A percentile compares a stretch with the other conserved stretches of the same genome.
These are phyloP conservation scores for Zasmidium angulare DNA, from an alignment of 2,329 filamentous ascomycete genomes.

Conservation along the genomic window DNA sequence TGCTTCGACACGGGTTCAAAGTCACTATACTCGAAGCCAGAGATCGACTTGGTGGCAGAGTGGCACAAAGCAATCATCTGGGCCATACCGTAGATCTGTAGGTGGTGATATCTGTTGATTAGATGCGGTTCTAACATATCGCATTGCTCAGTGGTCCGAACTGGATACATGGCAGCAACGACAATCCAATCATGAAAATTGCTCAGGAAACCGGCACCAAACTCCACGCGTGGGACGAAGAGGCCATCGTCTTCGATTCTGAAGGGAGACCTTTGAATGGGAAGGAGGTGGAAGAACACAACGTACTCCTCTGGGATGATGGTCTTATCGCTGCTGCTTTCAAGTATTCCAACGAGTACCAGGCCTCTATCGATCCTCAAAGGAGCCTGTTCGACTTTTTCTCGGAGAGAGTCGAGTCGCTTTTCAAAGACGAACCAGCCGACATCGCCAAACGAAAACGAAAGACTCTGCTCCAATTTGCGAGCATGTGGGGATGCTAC, in stretches of 20 bases:
- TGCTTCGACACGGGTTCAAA: constrained; percentile 63
- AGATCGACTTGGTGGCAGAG: constrained; percentile 65
- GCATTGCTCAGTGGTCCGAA: constrained; percentile 63
- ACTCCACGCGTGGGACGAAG: constrained; percentile 54
- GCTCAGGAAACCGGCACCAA: constrained; percentile 61
- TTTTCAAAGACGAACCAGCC: constrained; percentile 38
- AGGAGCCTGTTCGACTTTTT: constrained; percentile 61
- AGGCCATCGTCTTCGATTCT: constrained; percentile 58
- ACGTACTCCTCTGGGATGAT: constrained; percentile 60
- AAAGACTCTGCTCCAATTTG: constrained; percentile 53
- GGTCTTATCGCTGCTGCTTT: constrained; percentile 67
- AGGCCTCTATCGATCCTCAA: constrained; percentile 51
- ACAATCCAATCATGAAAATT: constrained; percentile 69
- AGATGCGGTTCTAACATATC: constrained; percentile 33
- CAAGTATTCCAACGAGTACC: constrained; percentile 61
- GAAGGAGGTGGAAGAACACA: constrained; percentile 38
- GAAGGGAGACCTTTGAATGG: constrained; percentile 53
- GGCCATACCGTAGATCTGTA: constrained; percentile 30
- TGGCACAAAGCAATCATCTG: constrained; percentile 41
- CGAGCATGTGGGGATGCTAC: constrained; percentile 70
- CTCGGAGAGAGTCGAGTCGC: constrained; percentile 47
- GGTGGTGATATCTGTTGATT: not conserved
- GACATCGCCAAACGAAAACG: constrained; percentile 46
- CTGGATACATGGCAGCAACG: constrained; percentile 73
- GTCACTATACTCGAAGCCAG: constrained; percentile 71